Base-by-base conservation (phyloP, 1,284 basidiomycete species). In the Apiotrichum gracile region DNA sequence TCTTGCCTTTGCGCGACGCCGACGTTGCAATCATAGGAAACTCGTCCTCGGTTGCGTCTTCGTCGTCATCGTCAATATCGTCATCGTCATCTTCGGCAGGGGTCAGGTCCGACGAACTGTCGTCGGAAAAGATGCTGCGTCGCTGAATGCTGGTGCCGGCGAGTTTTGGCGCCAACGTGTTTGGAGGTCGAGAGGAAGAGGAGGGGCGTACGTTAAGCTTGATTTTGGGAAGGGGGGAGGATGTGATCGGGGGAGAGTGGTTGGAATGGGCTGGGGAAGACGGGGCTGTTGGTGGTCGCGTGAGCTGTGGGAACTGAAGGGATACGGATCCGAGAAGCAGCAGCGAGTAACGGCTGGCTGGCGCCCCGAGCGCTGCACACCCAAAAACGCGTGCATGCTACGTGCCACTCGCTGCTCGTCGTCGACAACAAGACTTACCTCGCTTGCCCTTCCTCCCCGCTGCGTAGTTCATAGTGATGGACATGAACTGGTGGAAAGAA, bases 371-470 rank as follows among this genome's bases (percentile, higher is more conserved):
- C 16, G 41, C 39, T 26, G 39, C 22, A 34, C 33, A 34, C 7
- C 33, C 13, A 34, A 10, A 34, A 34, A n/a, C n/a, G 13, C 17
- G 41, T 42, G 26, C 41, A 17, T 26, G 39, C 8, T 22, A 17
- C n/a, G n/a, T n/a, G 13, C 39, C 1, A 12, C 39, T 25, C 22
- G 39, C 22, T 5, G 37, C 5, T n/a, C 19, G 37, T 21, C 5
- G 38, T n/a, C 40, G 25, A 26, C 21, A 34, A 29, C 37, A 21
- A 4, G 5, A 57, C 59, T 61, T 35, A 61, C 59, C 59, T 52
- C 58, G 55, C 47, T 57, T 61, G 55, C 52, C 59, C 45, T 61
- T 55, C 55, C 59, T 55, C 55, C 55, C 59, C 55, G 46, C 43
- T 40, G 49, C 39, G 26, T 37, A 27, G 49, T 55, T 57, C 52